phyloP scores from a whole-genome alignment of 148 eudicot species.

The Vaccinium macrocarpon region DNA sequence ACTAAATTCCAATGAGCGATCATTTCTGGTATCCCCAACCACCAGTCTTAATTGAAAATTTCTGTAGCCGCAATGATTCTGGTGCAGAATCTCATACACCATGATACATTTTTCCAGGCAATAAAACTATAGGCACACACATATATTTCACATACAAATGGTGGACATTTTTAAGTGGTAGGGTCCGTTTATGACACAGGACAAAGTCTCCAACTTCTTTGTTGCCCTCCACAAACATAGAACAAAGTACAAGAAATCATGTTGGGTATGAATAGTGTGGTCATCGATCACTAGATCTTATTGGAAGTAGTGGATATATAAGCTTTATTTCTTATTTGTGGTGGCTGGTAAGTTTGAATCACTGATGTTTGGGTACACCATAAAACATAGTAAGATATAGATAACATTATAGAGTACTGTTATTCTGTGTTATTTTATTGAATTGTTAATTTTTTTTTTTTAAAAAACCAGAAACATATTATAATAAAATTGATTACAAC shows the following conservation, averaged over 20 bases:
- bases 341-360: not conserved
- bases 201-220: constrained; percentile 3
- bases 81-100: constrained; percentile 7
- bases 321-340: not conserved
- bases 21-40: not conserved
- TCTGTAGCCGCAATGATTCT: not conserved
- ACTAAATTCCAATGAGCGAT: not conserved
- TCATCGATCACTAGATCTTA: not conserved
- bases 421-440: too few relatives aligned
- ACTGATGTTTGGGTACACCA: not conserved
- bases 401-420: too few relatives aligned
- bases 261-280: not conserved
- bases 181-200: not conserved
- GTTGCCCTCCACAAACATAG: not conserved
- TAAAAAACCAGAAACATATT: too few relatives aligned
- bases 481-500: too few relatives aligned
- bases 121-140: not conserved
- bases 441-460: too few relatives aligned
- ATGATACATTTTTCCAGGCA: not conserved
- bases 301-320: not conserved
- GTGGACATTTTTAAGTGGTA: not conserved
- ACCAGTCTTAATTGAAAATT: not conserved
- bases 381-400: too few relatives aligned
- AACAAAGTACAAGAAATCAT: not conserved
- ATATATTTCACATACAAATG: not conserved